A percentile compares a stretch with the other conserved stretches of the same genome.
phyloP scores from a whole-genome alignment of 2,329 filamentous ascomycete genomes.

The Colletotrichum paranaense region DNA sequence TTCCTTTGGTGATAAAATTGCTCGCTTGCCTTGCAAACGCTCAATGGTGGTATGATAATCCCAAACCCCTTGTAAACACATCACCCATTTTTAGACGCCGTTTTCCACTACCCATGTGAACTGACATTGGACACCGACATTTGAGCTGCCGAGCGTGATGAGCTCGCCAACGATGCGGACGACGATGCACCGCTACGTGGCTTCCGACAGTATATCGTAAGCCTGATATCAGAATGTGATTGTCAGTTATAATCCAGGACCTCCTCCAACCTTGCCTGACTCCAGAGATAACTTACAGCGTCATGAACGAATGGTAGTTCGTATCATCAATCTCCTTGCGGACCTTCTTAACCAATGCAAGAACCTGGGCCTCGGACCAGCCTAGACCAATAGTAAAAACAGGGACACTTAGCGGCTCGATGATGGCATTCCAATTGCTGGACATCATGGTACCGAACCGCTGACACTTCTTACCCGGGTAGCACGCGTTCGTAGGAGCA shows the following conservation, averaged over 20 bases:
- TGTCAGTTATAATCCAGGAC: constrained; percentile 16
- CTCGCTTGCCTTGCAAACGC: constrained; percentile 9
- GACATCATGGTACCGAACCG: constrained; percentile 44
- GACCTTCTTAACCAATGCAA: constrained; percentile 46
- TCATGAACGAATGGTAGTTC: constrained; percentile 50
- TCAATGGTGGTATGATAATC: constrained; percentile 4
- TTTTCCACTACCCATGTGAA: neutral
- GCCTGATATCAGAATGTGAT: constrained; percentile 40
- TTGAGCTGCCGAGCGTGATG: constrained; percentile 20
- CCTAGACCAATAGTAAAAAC: constrained; percentile 51
- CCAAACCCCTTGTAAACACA: constrained; percentile 5
- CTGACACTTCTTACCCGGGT: constrained; percentile 44
- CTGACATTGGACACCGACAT: constrained; percentile 20
- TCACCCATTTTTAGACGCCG: neutral
- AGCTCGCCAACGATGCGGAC: constrained; percentile 32
- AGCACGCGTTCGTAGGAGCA: constrained; percentile 43
- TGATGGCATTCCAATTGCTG: constrained; percentile 40
- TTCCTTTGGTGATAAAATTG: neutral
- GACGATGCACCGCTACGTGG: constrained; percentile 39
- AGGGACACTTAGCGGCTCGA: constrained; percentile 45
- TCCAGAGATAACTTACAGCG: constrained; percentile 44
- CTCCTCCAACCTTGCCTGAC: constrained; percentile 7
- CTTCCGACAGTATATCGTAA: constrained; percentile 44
- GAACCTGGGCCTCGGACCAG: constrained; percentile 47
- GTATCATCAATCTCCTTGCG: constrained; percentile 48